A percentile compares a stretch with the other conserved stretches of the same genome.
Evolutionary conservation across 1,284 basidiomycete species (phyloP).

Genomic region (Ceratorhiza oryzae-sativae): DNA sequence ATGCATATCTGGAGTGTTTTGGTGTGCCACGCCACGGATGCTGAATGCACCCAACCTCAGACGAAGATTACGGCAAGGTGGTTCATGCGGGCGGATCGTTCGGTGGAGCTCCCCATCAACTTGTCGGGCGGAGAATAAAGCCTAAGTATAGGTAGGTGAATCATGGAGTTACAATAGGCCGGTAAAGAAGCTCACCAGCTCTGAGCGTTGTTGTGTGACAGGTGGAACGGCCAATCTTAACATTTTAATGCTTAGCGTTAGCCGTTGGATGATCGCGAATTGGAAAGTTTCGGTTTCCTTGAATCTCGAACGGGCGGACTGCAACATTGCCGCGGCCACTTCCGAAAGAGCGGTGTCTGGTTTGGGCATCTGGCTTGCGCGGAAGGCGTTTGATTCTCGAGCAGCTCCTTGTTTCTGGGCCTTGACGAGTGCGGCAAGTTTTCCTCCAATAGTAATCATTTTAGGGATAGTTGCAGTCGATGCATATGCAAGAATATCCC

Average conservation of each 20-base stretch:
- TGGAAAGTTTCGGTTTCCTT: constrained; percentile 65
- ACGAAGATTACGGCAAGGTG: constrained; percentile 66
- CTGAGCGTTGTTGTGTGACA: constrained; percentile 61
- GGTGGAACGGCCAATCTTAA: constrained; percentile 77
- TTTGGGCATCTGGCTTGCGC: constrained; percentile 66
- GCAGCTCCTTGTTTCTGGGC: constrained; percentile 75
- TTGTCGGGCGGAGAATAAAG: constrained; percentile 27
- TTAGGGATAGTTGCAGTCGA: constrained; percentile 79
- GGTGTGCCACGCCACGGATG: constrained; percentile 32
- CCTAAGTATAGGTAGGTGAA: neutral
- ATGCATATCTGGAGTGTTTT: constrained; percentile 14
- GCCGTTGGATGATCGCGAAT: constrained; percentile 71
- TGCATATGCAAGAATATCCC: constrained; percentile 71
- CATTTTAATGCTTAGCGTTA: constrained; percentile 68
- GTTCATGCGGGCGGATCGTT: constrained; percentile 60
- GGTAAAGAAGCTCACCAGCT: constrained; percentile 20
- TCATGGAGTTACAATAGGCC: neutral
- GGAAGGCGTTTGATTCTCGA: constrained; percentile 74
- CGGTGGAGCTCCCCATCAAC: constrained; percentile 73
- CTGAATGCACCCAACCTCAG: constrained; percentile 54
- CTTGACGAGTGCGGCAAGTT: constrained; percentile 74
- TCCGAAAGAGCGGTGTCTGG: constrained; percentile 80
- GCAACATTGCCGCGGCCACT: constrained; percentile 82
- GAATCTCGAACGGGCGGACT: constrained; percentile 71
- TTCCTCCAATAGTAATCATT: constrained; percentile 72